A percentile compares a stretch with the other conserved stretches of the same genome.
These are phyloP conservation scores for Cyanidiococcus yangmingshanensis DNA, from an alignment of 23 red algal species.

Conservation along the genomic window DNA sequence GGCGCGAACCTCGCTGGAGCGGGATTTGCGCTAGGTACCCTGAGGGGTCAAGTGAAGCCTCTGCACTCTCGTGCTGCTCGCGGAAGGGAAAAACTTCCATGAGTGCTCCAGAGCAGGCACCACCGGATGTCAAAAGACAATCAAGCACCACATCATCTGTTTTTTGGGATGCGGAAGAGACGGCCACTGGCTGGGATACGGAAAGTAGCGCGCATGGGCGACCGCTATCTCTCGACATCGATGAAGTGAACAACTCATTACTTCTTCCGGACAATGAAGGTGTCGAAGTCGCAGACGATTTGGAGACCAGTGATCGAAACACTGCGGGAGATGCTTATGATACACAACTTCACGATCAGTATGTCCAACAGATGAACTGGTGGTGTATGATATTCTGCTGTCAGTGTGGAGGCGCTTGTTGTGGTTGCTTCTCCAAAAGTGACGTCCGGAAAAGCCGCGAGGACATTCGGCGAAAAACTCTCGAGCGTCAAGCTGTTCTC, in stretches of 20 bases:
- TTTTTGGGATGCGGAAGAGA: not conserved
- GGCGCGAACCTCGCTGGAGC: too few relatives aligned
- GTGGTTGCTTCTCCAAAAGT: constrained; percentile 3
- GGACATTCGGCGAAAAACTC: not conserved
- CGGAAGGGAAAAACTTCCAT: too few relatives aligned
- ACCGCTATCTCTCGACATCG: not conserved
- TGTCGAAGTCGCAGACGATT: not conserved
- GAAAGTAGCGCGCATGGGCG: not conserved
- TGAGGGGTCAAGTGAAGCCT: too few relatives aligned
- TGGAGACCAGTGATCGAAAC: not conserved
- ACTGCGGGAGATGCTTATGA: not conserved
- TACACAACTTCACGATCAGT: constrained; percentile 9
- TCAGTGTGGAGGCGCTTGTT: constrained; percentile 8
- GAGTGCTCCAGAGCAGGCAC: not conserved
- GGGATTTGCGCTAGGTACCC: too few relatives aligned
- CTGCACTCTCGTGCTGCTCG: too few relatives aligned
- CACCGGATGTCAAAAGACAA: not conserved
- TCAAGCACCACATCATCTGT: not conserved
- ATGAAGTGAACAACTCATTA: not conserved
- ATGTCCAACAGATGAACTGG: constrained; percentile 5
- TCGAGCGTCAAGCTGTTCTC: constrained; percentile 5
- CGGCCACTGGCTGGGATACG: not conserved
- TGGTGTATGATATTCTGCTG: constrained; percentile 20
- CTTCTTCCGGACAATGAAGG: not conserved
- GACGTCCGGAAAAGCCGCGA: not conserved